A percentile compares a stretch with the other conserved stretches of the same genome.
Conservation (phyloP, 441 rosid genomes). For the Mallotus repandus region DNA sequence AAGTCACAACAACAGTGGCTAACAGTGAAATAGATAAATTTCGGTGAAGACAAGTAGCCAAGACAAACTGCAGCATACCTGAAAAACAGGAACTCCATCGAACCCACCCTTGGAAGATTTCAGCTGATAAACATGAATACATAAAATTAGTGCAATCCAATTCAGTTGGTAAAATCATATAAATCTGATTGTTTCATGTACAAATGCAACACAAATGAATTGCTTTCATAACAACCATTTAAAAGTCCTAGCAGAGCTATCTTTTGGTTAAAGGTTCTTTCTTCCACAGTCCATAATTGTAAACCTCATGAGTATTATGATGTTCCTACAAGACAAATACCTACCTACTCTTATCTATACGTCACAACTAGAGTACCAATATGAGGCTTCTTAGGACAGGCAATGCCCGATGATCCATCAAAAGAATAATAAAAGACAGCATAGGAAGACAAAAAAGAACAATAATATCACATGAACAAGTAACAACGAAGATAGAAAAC, state of each 20-base stretch:
- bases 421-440: background rate
- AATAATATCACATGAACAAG: background rate
- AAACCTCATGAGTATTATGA: background rate
- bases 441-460: background rate
- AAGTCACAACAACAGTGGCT: background rate
- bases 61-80: constrained; percentile 45
- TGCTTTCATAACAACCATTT: background rate
- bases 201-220: background rate
- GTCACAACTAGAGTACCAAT: background rate
- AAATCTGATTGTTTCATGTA: background rate
- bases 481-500: background rate
- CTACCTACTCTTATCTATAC: background rate
- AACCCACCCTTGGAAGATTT: constrained; percentile 59
- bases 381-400: background rate
- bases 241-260: background rate
- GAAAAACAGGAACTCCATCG: constrained; percentile 96
- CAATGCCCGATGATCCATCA: background rate
- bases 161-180: background rate
- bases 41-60: background rate
- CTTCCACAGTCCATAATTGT: background rate
- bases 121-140: constrained; percentile 40
- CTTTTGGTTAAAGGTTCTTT: background rate
- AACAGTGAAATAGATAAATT: background rate
- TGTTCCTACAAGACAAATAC: background rate
- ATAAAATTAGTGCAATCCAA: constrained; percentile 5